These are phyloP conservation scores for Chaetomiaceae sp. DNA, from an alignment of 2,329 filamentous ascomycete genomes.

Conservation along the genomic window DNA sequence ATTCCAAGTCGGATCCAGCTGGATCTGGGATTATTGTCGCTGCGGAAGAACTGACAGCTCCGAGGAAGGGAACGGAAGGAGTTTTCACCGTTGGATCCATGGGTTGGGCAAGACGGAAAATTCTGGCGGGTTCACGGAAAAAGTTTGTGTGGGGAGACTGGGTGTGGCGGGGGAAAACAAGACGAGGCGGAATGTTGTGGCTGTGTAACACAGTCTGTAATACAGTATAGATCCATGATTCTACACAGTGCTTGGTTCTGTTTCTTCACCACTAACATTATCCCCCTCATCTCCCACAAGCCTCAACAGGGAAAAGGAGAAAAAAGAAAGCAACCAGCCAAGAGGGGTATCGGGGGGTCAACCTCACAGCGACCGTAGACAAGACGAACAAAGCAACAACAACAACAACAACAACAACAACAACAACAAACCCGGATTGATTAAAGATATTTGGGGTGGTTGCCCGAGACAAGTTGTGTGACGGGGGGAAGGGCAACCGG, in stretches of 20 bases:
- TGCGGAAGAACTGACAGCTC: conserved; percentile 29
- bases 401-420: no score
- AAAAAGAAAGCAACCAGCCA: neutral
- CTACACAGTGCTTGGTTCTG: no score
- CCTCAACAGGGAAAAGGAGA: no score
- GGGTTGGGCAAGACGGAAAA: conserved; percentile 16
- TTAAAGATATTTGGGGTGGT: conserved; percentile 2
- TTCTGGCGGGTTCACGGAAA: conserved; percentile 10
- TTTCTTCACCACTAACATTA: neutral
- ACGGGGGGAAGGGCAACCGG: neutral
- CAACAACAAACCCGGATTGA: neutral
- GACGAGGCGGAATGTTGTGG: no score
- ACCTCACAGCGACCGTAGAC: no score
- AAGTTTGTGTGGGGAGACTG: neutral
- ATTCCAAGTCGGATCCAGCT: conserved; percentile 24
- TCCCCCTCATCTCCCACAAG: neutral
- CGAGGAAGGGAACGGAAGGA: conserved; percentile 27
- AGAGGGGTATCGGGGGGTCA: conserved; percentile 4
- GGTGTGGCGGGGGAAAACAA: neutral
- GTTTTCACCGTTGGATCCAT: conserved; percentile 28
- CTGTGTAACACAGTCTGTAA: no score
- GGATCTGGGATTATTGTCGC: conserved; percentile 22
- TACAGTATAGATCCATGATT: no score
- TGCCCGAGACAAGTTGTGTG: neutral
- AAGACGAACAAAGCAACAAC: no score